Base-by-base conservation (phyloP, 495 filamentous ascomycete species). In the Hyaloscypha finlandica region DNA sequence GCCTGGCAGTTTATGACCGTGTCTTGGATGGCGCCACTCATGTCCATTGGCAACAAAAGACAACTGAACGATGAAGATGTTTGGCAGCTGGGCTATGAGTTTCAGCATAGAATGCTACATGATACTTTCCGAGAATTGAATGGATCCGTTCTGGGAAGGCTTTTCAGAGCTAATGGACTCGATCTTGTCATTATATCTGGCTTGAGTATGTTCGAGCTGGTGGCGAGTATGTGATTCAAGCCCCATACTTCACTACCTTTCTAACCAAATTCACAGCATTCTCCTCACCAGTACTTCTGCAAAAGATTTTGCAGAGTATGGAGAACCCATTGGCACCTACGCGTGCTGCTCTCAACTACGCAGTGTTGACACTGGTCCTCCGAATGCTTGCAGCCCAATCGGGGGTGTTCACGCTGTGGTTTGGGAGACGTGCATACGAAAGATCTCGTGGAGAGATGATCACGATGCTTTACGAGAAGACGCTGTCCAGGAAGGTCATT, bases 381-480 rank as follows among this genome's bases (percentile, higher is more conserved):
- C 82, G 89, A 14, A 75, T 94, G 4, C 77, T 90, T 33, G 81
- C 81, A 42, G 78, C 82, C 1, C 92, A 96, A 63, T 86, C 85
- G 0, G 84, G 82, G 11, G 87, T 93, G 0, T 84, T 94, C 66
- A 85, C 75, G 57, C 76, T 93, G 0, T 94, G 92, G 91, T 93
- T 87, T 71, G 83, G 85, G 61, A 83, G 92, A 58, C 84, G 92
- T 60, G 83, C 83, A 64, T 96, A 94, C 70, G 92, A 96, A 71
- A 80, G 92, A 59, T 90, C 89, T 6, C 80, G 92, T 53, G 92
- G 92, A 9, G 92, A 94, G 73, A 88, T 94, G 87, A 89, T 96
- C 59, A 94, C 91, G 63, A 93, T 92, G 86, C 80, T 95, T 31
- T 93, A 93, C 64, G 91, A 93, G 73, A 96, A 96, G 77, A 92